Percentiles rank a stretch among this genome's conserved stretches.
Evolutionary conservation across 768 basidiomycete genomes (phyloP).

Genomic region (Udeniomyces megalosporus): DNA sequence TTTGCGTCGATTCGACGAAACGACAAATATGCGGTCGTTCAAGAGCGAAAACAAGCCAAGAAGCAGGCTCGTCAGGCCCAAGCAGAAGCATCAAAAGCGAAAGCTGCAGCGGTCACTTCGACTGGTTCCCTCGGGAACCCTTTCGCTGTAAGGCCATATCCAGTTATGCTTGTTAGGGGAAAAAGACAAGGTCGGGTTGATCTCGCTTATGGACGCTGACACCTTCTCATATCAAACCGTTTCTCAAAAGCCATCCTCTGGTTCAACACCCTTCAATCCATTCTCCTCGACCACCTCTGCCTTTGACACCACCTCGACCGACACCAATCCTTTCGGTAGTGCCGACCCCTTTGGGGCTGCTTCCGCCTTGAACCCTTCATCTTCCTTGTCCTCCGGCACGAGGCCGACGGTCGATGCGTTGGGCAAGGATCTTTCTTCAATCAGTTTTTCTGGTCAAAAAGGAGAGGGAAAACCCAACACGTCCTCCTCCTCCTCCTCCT

Average conservation of each 20-base stretch:
- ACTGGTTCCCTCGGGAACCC: constrained; percentile 40
- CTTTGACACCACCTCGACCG: not conserved
- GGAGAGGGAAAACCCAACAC: too few relatives aligned
- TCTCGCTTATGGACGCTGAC: not conserved
- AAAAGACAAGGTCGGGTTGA: not conserved
- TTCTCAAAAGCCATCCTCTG: not conserved
- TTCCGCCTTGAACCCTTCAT: not conserved
- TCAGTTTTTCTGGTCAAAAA: not conserved
- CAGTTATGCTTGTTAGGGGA: not conserved
- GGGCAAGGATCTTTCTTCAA: not conserved
- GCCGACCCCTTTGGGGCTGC: not conserved
- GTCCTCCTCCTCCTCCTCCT: too few relatives aligned
- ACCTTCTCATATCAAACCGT: not conserved
- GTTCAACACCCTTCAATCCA: too few relatives aligned
- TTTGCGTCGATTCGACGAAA: constrained; percentile 64
- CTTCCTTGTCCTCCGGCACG: not conserved
- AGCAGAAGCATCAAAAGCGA: not conserved
- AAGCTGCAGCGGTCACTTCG: not conserved
- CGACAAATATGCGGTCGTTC: constrained; percentile 45
- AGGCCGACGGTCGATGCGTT: not conserved
- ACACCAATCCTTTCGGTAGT: not conserved
- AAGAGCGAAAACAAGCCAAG: constrained; percentile 16
- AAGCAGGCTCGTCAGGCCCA: constrained; percentile 7
- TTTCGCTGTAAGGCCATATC: constrained; percentile 42
- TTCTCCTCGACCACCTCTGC: not conserved